Evolutionary conservation across 805 yeast genomes (phyloP).

Genomic region (Cyberlindnera nakhonratchasimensis): DNA sequence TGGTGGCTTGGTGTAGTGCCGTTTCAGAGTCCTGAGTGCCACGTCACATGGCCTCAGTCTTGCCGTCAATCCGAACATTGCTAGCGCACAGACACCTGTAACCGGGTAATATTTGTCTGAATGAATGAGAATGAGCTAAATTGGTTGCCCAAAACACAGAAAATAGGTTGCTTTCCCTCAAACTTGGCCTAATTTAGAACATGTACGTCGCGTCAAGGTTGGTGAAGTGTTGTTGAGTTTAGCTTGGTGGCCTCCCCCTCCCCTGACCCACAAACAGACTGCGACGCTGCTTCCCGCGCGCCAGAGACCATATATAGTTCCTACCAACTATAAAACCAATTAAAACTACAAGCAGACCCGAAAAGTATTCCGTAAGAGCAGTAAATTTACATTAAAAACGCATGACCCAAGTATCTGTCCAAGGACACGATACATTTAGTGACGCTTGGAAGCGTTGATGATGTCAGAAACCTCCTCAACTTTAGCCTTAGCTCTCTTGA

Average conservation of each 20-base stretch:
- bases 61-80: constrained; percentile 1
- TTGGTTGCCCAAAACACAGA: no score
- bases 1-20: constrained; percentile 18
- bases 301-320: background rate
- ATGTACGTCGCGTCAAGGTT: no score
- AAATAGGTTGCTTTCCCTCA: no score
- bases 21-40: constrained; percentile 1
- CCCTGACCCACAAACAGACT: no score
- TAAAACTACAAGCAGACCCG: background rate
- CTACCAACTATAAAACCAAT: background rate
- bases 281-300: constrained; percentile 4
- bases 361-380: constrained; percentile 13
- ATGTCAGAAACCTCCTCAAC: constrained; percentile 96
- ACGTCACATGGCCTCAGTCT: background rate
- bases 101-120: no score
- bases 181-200: no score
- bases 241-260: no score
- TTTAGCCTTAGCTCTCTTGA: constrained; percentile 99
- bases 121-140: no score
- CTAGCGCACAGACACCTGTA: no score
- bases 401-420: constrained; percentile 9
- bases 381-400: constrained; percentile 24
- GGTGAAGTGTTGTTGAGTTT: no score
- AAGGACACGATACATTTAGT: constrained; percentile 39
- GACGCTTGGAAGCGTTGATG: constrained; percentile 79